Percentiles rank a stretch among this genome's conserved stretches.
Evolutionary conservation across 495 filamentous ascomycete genomes (phyloP).

Genomic region (Sordaria brevicollis): DNA sequence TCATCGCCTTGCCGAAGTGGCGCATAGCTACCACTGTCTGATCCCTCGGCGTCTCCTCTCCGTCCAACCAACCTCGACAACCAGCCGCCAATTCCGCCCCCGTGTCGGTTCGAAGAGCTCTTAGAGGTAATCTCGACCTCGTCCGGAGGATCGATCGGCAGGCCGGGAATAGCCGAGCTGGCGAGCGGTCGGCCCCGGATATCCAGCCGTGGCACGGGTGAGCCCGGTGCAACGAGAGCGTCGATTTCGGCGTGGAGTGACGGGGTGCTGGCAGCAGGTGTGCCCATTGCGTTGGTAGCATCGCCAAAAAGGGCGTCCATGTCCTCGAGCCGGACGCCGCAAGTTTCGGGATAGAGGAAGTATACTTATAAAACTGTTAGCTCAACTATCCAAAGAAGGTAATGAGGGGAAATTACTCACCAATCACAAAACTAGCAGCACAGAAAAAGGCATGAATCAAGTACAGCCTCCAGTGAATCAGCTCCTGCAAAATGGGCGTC

Average conservation of each 20-base stretch:
- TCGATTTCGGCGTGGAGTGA: slow-evolving; percentile 52
- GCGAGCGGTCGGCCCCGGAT: slow-evolving; percentile 39
- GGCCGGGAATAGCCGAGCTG: slow-evolving; percentile 24
- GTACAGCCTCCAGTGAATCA: slow-evolving; percentile 87
- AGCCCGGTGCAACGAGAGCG: slow-evolving; percentile 59
- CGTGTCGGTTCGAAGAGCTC: slow-evolving; percentile 11
- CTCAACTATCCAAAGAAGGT: not conserved
- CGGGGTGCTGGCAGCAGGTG: slow-evolving; percentile 43
- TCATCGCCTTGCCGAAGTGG: slow-evolving; percentile 34
- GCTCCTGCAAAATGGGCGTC: slow-evolving; percentile 84
- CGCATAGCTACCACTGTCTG: slow-evolving; percentile 28
- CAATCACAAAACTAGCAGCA: slow-evolving; percentile 88
- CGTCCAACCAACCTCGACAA: slow-evolving; percentile 35
- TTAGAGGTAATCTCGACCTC: slow-evolving; percentile 19
- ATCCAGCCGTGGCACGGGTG: slow-evolving; percentile 71
- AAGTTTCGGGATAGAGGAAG: slow-evolving; percentile 94
- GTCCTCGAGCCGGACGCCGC: slow-evolving; percentile 88
- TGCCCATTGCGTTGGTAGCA: slow-evolving; percentile 60
- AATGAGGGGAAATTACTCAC: slow-evolving; percentile 43
- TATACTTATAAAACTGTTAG: slow-evolving; percentile 54
- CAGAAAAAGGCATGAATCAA: slow-evolving; percentile 96
- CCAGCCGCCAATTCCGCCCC: slow-evolving; percentile 37
- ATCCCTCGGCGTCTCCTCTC: slow-evolving; percentile 9
- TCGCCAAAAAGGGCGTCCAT: slow-evolving; percentile 91
- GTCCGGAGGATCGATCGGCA: slow-evolving; percentile 29